Percentiles rank a stretch among this genome's conserved stretches.
Conservation (phyloP, 176 grass and related monocot species). For the Thalia dealbata region DNA sequence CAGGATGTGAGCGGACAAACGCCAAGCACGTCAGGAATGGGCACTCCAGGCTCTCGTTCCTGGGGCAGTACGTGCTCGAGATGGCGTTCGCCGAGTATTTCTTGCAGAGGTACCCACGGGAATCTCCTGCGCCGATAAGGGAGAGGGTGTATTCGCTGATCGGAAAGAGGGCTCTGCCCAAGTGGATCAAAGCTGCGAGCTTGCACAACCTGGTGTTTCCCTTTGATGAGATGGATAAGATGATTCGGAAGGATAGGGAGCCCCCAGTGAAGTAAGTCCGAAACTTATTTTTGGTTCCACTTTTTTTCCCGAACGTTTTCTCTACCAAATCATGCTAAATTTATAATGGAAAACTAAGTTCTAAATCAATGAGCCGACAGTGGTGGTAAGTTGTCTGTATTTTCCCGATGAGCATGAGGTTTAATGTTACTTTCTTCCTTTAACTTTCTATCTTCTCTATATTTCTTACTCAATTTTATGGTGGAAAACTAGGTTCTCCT, state of each 20-base stretch:
- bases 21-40: conserved; percentile 72
- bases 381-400: background rate
- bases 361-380: background rate
- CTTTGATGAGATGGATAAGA: conserved; percentile 81
- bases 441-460: background rate
- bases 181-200: conserved; percentile 84
- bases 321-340: background rate
- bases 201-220: conserved; percentile 98
- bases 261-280: conserved; percentile 67
- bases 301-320: background rate
- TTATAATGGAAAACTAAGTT: background rate
- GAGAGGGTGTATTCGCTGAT: conserved; percentile 84
- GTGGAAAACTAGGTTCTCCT: background rate
- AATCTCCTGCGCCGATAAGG: conserved; percentile 82
- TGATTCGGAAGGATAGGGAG: conserved; percentile 85
- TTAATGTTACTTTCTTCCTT: background rate
- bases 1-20: conserved; percentile 53
- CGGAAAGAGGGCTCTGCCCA: conserved; percentile 60
- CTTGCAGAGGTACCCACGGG: conserved; percentile 85
- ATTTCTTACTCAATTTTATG: background rate
- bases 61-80: conserved; percentile 82
- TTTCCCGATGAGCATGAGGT: background rate
- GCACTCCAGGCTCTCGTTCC: conserved; percentile 79
- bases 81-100: conserved; percentile 82
- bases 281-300: background rate